phyloP scores from a whole-genome alignment of 1,284 basidiomycete genomes.

The Xanthoconium separans region DNA sequence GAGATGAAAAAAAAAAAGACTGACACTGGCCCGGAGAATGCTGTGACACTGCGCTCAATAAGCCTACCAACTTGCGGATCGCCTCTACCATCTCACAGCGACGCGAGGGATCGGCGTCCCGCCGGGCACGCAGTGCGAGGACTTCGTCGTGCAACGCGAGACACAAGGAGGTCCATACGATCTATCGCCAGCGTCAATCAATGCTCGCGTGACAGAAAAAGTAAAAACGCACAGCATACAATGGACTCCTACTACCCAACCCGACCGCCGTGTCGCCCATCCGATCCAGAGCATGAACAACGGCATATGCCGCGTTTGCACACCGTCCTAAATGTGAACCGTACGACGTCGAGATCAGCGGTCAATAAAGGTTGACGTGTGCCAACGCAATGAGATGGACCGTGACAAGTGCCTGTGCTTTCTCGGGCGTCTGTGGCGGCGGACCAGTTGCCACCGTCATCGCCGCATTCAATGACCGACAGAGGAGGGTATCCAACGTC shows the following conservation, averaged over 20 bases:
- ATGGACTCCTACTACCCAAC: constrained; percentile 11
- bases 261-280: constrained; percentile 1
- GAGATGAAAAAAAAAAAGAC: background rate
- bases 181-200: constrained; percentile 8
- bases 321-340: constrained; percentile 29
- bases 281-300: constrained; percentile 18
- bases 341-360: constrained; percentile 24
- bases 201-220: background rate
- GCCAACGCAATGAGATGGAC: constrained; percentile 33
- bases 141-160: constrained; percentile 25
- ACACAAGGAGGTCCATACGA: constrained; percentile 25
- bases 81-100: constrained; percentile 11
- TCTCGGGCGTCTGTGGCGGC: constrained; percentile 21
- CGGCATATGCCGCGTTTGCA: constrained; percentile 23
- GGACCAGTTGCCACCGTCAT: constrained; percentile 7
- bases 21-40: constrained; percentile 17
- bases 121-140: constrained; percentile 11
- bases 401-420: constrained; percentile 11
- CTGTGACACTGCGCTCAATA: constrained; percentile 21
- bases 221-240: constrained; percentile 17
- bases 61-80: constrained; percentile 17
- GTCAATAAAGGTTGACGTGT: constrained; percentile 38
- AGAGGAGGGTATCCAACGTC: constrained; percentile 35
- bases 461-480: constrained; percentile 27
- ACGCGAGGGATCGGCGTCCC: background rate